Evolutionary conservation across 129 eudicot species (phyloP), one percentile per base, ranked within the genome.

Genomic region (Scalesia atractyloides): DNA sequence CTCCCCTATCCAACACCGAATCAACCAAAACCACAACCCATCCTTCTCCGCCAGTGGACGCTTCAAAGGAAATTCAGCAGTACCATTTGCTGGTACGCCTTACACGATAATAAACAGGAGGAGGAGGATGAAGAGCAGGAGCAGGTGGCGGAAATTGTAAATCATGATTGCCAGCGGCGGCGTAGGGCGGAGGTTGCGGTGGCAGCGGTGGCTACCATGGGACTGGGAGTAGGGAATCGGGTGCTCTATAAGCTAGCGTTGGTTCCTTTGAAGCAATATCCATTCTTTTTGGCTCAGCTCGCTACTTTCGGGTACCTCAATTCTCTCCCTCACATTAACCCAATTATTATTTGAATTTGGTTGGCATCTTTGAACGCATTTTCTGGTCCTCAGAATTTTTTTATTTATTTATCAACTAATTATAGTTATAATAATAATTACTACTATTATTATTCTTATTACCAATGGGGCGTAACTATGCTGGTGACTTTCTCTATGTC

Each of bases 241-340:
- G 98, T 92, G 59, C 73, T 92, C 64, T 89, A 92, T 77, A 92
- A 92, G 77, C 85, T 92, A 19, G 98, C 98, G 30, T 80, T 92
- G 66, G 96, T 89, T 64, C 98, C 98, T 13, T 87, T 92, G 70
- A 89, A 87, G 70, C 88, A 68, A 19, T 87, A 92, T 68, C 98
- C 98, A 0, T 92, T 92, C 81, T 92, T 92, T 70, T 79, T 92
- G 7, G 98, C 98, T 79, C 98, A 92, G 74, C 80, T 92, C 53
- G 98, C 98, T n/a, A 92, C 98, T 68, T 86, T 92, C 82, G 98
- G 98, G 97, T 92, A 85, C 18, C 26, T 11, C 43, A 48, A 20
- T n/a, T 7, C 53, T 63, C 34, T 43, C 51, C 16, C 66, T 0
- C 46, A 3, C 18, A 13, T 58, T 49, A 20, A 16, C 18, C 66